Percentiles rank a stretch among this genome's conserved stretches.
phyloP scores from a whole-genome alignment of 108 stramenopile species.

The Cylindrotheca fusiformis region DNA sequence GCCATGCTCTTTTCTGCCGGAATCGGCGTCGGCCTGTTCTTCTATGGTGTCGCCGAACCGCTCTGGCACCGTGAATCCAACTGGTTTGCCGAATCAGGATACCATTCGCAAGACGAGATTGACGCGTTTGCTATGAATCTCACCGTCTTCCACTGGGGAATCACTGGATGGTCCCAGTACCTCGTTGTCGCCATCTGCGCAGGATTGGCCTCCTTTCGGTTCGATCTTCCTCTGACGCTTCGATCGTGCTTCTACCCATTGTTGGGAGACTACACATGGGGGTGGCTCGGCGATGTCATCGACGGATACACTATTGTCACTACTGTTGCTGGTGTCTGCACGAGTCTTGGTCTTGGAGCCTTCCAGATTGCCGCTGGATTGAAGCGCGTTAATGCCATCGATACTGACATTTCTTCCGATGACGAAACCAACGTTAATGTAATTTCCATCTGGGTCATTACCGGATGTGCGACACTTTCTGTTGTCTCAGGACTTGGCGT shows the following conservation, averaged over 20 bases:
- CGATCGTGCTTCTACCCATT: slow-evolving; percentile 61
- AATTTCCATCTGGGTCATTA: slow-evolving; percentile 49
- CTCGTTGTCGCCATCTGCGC: slow-evolving; percentile 40
- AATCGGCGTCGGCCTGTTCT: slow-evolving; percentile 46
- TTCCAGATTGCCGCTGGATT: slow-evolving; percentile 47
- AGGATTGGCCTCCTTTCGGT: slow-evolving; percentile 43
- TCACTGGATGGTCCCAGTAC: slow-evolving; percentile 58
- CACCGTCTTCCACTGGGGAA: slow-evolving; percentile 65
- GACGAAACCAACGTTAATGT: slow-evolving; percentile 16
- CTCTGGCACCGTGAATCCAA: slow-evolving; percentile 37
- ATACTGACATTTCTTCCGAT: slow-evolving; percentile 15
- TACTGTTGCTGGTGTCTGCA: slow-evolving; percentile 61
- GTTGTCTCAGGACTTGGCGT: slow-evolving; percentile 51
- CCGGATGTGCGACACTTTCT: slow-evolving; percentile 45
- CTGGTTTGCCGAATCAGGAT: slow-evolving; percentile 40
- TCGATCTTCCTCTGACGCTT: slow-evolving; percentile 46
- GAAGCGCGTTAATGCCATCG: slow-evolving; percentile 32
- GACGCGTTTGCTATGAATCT: slow-evolving; percentile 52
- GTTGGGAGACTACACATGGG: slow-evolving; percentile 59
- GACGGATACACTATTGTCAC: slow-evolving; percentile 58
- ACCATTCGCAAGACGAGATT: slow-evolving; percentile 46
- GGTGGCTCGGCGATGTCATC: slow-evolving; percentile 63
- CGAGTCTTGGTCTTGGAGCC: slow-evolving; percentile 52
- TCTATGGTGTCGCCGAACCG: slow-evolving; percentile 45
- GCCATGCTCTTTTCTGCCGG: slow-evolving; percentile 66